Evolutionary conservation across 1,284 basidiomycete genomes (phyloP), one percentile per base, ranked within the genome.

Genomic region (Fomitopsis betulina): DNA sequence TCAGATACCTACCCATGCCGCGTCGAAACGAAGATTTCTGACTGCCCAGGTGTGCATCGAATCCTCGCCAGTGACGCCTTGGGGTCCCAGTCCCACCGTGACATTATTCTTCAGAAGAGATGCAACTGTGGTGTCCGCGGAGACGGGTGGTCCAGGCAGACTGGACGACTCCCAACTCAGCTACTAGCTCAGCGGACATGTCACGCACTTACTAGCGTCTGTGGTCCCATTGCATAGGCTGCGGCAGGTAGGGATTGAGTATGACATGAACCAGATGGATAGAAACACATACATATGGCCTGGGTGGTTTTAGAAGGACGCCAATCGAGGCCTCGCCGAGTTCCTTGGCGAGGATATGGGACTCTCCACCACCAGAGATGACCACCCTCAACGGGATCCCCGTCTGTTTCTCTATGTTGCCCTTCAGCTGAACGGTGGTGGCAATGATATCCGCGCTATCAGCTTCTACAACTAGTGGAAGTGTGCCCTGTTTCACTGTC

Each of bases 381-480:
- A 86, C 83, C 73, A 89, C 75, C 55, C 78, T 76, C 70, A 87
- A 76, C 3, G 72, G 67, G 13, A 77, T 77, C 0, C 79, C 79
- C 3, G 60, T 57, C 45, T 60, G 55, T 5, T 37, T 40, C 59
- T 92, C 89, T n/a, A 89, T 80, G 58, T 91, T 84, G 3, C 76
- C 73, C 74, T 93, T 91, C 58, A 95, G 73, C 27, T 81, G 75
- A 47, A 96, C 72, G 21, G 96, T 69, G 1, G 84, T 80, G 0
- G 87, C 86, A 75, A 93, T 91, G 56, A 82, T 76, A 67, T 93
- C 90, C 0, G 89, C 88, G 63, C 79, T 87, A 61, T 86, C 74
- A 1, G 88, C 87, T 10, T 85, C 78, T 12, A 94, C 76, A 1
- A 95, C 85, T 3, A 73, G 61, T 1, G 91, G 86, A 72, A 84